Conservation (phyloP, 169 alveolate genomes). For the Besnoitia besnoiti region DNA sequence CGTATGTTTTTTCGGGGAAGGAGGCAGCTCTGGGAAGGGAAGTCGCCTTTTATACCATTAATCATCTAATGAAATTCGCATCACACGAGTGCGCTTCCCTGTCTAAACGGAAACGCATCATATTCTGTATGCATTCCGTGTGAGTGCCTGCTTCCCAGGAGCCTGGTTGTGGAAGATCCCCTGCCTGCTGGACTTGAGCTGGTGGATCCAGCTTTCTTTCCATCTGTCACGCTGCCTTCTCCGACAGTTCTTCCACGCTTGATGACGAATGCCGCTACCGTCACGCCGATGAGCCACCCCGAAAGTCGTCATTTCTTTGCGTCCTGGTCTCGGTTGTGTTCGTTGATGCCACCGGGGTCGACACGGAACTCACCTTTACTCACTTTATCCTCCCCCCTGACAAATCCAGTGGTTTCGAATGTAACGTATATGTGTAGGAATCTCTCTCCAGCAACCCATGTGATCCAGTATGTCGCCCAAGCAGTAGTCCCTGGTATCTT, state of each 20-base stretch:
- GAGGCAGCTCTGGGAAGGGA: no score
- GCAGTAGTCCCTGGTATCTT: not conserved
- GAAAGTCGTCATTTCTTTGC: not conserved
- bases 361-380: not conserved
- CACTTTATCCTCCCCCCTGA: not conserved
- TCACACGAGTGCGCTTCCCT: no score
- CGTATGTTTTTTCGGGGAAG: no score
- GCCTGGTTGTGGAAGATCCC: constrained; percentile 9
- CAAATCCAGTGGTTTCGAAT: not conserved
- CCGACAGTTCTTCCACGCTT: not conserved
- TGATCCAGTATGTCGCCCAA: not conserved
- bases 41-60: no score
- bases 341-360: not conserved
- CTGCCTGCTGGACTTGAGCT: not conserved
- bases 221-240: not conserved
- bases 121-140: not conserved
- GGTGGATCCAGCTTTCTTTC: constrained; percentile 20
- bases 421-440: not conserved
- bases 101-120: no score
- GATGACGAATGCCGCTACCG: not conserved
- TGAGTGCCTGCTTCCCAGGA: not conserved
- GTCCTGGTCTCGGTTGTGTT: not conserved
- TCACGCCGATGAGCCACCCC: not conserved
- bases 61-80: no score
- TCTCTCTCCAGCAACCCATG: not conserved